Base-by-base conservation (phyloP, 2,329 filamentous ascomycete species). In the Ceratocystis colombiana region DNA sequence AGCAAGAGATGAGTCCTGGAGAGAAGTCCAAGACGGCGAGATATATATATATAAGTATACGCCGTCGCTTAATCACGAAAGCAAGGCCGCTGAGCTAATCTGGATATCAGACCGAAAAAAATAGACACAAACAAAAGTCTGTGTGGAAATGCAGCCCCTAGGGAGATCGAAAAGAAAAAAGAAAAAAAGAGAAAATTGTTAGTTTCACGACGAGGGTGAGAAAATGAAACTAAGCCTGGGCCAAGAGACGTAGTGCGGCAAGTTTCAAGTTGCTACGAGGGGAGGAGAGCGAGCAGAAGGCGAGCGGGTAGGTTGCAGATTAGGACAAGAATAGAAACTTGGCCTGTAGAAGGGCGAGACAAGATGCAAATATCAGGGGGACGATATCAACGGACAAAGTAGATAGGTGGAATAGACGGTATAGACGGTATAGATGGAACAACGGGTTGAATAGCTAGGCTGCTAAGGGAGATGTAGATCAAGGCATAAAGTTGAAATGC, bases 11-110 rank as follows among this genome's bases (percentile, higher is more conserved):
- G 17, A 22, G 20, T 17, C n/a, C n/a, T n/a, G n/a, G 33, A 48
- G 45, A 46, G 37, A 30, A 20, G 44, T 63, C 22, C 53, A 57
- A 12, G 53, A 33, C 53, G 25, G 28, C 61, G 48, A 25, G 61
- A 63, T 48, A 63, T 63, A 57, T 63, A 57, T 48, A 48, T 48
- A 20, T 20, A 20, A 6, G 46, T 53, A 3, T 20, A 22, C 48
- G n/a, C 12, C n/a, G 48, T 53, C 10, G 37, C 37, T 41, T 41
- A 41, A 12, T 15, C 37, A 41, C 5, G 37, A 12, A 10, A 37
- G 37, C 37, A 41, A 41, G 37, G 10, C 37, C 3, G 37, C 3
- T 41, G 37, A 41, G 4, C 37, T 41, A 41, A 41, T 41, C 37
- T 12, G 10, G 55, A 61, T 61, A 61, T 44, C 59, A 44, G 25